Evolutionary conservation across 1,139 yeast species (phyloP), one percentile per base, ranked within the genome.

Genomic region (Candida sp.): DNA sequence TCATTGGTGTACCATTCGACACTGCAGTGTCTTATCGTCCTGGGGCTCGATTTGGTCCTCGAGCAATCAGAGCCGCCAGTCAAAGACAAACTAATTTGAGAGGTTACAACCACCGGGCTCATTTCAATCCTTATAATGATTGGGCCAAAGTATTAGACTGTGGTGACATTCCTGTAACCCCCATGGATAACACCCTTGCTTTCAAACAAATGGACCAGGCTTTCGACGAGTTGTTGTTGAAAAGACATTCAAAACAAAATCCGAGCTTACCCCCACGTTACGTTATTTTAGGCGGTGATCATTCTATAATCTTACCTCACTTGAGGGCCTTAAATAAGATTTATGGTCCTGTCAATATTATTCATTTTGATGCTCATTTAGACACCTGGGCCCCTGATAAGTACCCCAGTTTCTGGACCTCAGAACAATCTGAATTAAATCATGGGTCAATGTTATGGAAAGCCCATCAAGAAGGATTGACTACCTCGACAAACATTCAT

Each of bases 381-480:
- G 93, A 85, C 58, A 84, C 91, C 11, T 85, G 93, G 93, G 67
- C 77, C 36, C 91, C 91, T n/a, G 73, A 75, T 45, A 71, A 71
- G 45, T 73, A 72, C 49, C 91, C 91, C 12, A 72, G 84, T 9
- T 81, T 73, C 56, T 86, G 93, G 95, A 78, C 76, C 48, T 75
- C 84, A 7, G 79, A 79, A 33, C 84, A 81, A 52, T 69, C 77
- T 41, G 81, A 81, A 43, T 74, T 84, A 55, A 85, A 84, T 38
- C 95, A 86, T 57, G 95, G 95, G 3, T 81, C 91, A 12, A 84
- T 86, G 91, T 70, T 85, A 35, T 85, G 91, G 90, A 74, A 81
- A 68, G 95, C 93, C 3, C 66, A 71, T 39, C 68, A 82, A 47
- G 91, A 85, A 58, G 88, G 86, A 1, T 66, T 85, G 41, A 70